Evolutionary conservation across 1,139 yeast species (phyloP), one percentile per base, ranked within the genome.

Genomic region (Protomyces inundatus): DNA sequence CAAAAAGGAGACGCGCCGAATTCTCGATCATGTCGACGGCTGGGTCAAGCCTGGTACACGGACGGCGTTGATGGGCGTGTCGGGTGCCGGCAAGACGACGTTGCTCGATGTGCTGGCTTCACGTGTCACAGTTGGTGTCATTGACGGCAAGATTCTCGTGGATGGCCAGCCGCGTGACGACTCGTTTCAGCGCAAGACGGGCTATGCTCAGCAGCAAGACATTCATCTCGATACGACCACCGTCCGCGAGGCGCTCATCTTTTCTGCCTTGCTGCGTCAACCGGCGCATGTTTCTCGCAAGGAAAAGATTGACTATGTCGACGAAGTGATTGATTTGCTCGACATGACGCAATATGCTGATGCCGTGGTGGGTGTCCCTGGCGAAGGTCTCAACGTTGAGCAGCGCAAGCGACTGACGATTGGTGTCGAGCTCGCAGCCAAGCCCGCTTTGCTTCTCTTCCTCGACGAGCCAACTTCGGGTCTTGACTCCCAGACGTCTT

Each of bases 401-500:
- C 95, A 88, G 76, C 82, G 96, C 71, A 88, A 88, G 79, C 83
- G 95, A 73, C 79, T 88, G 70, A 87, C 95, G 30, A 85, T 87
- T 73, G 91, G 95, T 69, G 95, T 90, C 65, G 96, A 90, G 72
- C 78, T 90, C 66, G 95, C 90, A 54, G 96, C 96, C 34, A 89
- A 87, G 73, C 96, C 97, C 4, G 85, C 86, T 69, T 79, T 90
- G 65, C 77, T 90, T 67, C 78, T 90, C 65, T 90, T 90, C 76
- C 80, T 90, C 72, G 97, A 90, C 77, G 97, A 90, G 74, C 97
- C 97, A 7, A 90, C 97, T 32, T 89, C 96, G 5, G 97, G 97
- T 72, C 80, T 90, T 69, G 96, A 90, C 73, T 88, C 96, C 33
- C 96, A 89, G 76, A 87, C 96, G 65, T 95, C 96, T 6, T 88